A percentile compares a stretch with the other conserved stretches of the same genome.
Conservation (phyloP, 768 basidiomycete genomes). For the Amanita exitialis region DNA sequence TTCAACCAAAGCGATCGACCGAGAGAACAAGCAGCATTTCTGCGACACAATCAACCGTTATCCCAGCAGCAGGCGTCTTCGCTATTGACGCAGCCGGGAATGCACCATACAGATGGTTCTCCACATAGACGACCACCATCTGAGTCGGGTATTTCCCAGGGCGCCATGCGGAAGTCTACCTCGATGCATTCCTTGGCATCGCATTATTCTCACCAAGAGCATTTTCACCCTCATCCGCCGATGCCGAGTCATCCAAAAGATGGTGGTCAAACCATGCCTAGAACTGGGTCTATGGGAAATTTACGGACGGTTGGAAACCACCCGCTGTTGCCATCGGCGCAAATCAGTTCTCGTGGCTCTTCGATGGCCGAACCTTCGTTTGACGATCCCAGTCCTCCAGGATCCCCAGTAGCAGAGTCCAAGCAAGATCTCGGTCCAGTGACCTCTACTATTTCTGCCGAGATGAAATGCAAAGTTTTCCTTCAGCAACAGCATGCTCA, state of each 20-base stretch:
- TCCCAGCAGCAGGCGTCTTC: neutral
- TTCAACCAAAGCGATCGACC: neutral
- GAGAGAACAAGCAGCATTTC: neutral
- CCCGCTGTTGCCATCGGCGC: conserved; percentile 54
- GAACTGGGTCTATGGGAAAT: conserved; percentile 28
- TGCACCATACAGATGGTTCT: neutral
- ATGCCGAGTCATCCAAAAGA: conserved; percentile 28
- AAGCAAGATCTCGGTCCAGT: conserved; percentile 52
- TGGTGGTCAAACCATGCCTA: conserved; percentile 18
- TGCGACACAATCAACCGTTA: neutral
- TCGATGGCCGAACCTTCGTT: conserved; percentile 45
- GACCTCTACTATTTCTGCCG: conserved; percentile 68
- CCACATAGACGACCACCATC: conserved; percentile 36
- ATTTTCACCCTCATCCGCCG: conserved; percentile 25
- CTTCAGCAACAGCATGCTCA: conserved; percentile 92
- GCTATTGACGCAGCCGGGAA: neutral
- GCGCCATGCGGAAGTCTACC: conserved; percentile 35
- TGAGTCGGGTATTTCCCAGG: conserved; percentile 29
- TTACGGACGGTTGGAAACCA: conserved; percentile 35
- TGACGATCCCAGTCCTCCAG: conserved; percentile 73
- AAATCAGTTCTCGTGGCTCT: conserved; percentile 37
- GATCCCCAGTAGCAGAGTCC: conserved; percentile 60
- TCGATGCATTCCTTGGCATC: conserved; percentile 52
- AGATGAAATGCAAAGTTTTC: conserved; percentile 98
- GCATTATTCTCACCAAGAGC: conserved; percentile 37